Conservation (phyloP, 768 basidiomycete species). For the Porpolomopsis calyptriformis region DNA sequence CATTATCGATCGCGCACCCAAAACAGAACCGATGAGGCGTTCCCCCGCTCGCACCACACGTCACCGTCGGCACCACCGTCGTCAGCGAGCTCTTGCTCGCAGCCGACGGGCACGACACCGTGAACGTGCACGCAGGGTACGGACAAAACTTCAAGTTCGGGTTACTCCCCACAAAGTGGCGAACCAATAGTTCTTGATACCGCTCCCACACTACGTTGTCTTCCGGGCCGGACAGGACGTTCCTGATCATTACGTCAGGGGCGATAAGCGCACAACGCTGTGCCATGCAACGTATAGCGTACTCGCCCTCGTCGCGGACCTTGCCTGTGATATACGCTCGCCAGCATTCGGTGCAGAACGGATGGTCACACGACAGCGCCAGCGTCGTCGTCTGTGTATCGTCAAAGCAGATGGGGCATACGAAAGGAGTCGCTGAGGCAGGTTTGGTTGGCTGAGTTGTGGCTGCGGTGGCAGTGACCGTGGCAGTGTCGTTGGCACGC, state of each 20-base stretch:
- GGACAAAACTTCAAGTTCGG: slow-evolving; percentile 87
- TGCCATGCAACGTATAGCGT: slow-evolving; percentile 67
- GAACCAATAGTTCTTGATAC: slow-evolving; percentile 79
- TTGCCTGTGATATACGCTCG: slow-evolving; percentile 67
- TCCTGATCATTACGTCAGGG: slow-evolving; percentile 51
- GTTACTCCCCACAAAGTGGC: slow-evolving; percentile 83
- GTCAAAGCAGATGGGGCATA: slow-evolving; percentile 92
- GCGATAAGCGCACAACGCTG: slow-evolving; percentile 60
- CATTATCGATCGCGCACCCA: slow-evolving; percentile 78
- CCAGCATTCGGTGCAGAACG: slow-evolving; percentile 83
- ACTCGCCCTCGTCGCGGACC: slow-evolving; percentile 73
- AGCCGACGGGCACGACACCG: slow-evolving; percentile 83
- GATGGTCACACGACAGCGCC: slow-evolving; percentile 71
- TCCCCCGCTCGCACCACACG: slow-evolving; percentile 56
- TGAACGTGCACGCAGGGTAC: slow-evolving; percentile 86
- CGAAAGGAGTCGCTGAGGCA: slow-evolving; percentile 54
- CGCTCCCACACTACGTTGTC: slow-evolving; percentile 48
- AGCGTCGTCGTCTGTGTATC: slow-evolving; percentile 53
- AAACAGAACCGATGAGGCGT: slow-evolving; percentile 85
- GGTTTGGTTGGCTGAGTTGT: slow-evolving; percentile 17
- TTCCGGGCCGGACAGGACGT: slow-evolving; percentile 35
- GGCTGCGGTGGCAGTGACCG: no score
- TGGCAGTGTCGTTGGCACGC: no score
- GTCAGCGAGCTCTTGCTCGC: slow-evolving; percentile 64
- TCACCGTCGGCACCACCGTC: slow-evolving; percentile 79